These are phyloP conservation scores for Pseudoneurospora amorphoporcata DNA, from an alignment of 495 filamentous ascomycete species.

Conservation along the genomic window DNA sequence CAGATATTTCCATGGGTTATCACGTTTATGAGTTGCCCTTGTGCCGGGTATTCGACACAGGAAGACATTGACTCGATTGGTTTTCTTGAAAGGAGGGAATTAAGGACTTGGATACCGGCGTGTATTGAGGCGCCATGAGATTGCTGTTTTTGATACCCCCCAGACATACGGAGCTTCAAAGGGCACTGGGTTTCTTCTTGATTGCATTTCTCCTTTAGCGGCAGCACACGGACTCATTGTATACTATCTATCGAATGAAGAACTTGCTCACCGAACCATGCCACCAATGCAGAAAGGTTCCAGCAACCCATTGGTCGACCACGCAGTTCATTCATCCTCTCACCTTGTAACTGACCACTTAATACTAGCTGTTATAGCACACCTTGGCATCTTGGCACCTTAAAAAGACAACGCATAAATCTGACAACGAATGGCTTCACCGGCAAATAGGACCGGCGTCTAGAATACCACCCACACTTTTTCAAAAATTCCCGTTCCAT, in stretches of 20 bases:
- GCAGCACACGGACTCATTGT: background rate
- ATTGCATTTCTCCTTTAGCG: background rate
- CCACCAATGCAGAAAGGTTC: background rate
- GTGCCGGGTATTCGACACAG: background rate
- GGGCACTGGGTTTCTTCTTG: background rate
- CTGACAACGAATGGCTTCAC: background rate
- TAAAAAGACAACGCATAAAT: background rate
- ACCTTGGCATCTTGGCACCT: background rate
- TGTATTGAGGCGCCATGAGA: background rate
- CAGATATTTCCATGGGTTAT: too few relatives aligned
- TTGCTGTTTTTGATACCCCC: background rate
- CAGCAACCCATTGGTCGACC: background rate
- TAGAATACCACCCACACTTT: background rate
- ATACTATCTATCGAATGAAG: background rate
- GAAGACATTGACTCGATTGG: background rate
- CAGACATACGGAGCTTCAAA: background rate
- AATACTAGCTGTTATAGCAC: background rate
- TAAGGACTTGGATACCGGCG: background rate
- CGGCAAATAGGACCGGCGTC: background rate
- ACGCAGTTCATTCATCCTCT: background rate
- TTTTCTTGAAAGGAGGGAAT: background rate
- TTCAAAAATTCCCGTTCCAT: background rate
- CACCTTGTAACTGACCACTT: background rate
- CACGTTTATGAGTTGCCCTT: background rate
- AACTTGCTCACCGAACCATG: background rate